These are phyloP conservation scores for Scleroderma citrinum DNA, from an alignment of 768 basidiomycete genomes.

Conservation along the genomic window DNA sequence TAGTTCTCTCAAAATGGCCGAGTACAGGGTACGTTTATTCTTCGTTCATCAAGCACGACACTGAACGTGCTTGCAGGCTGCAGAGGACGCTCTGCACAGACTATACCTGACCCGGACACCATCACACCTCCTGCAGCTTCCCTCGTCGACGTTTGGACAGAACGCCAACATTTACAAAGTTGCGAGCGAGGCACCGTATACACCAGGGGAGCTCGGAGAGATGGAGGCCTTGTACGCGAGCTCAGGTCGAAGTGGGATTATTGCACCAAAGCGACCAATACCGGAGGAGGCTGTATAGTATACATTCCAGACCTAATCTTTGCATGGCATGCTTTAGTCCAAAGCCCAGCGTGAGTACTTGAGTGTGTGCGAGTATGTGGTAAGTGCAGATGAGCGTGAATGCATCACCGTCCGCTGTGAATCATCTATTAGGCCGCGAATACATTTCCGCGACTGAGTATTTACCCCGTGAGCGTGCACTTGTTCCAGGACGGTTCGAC, in stretches of 20 bases:
- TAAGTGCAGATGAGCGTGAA: too few relatives aligned
- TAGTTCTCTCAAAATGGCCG: constrained; percentile 89
- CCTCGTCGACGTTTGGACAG: constrained; percentile 65
- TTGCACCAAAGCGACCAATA: too few relatives aligned
- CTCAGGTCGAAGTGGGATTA: not conserved
- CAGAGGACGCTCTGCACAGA: constrained; percentile 78
- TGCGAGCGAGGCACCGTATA: constrained; percentile 41
- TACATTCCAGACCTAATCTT: too few relatives aligned
- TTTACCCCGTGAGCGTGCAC: too few relatives aligned
- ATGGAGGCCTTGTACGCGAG: constrained; percentile 44
- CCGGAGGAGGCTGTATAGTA: too few relatives aligned
- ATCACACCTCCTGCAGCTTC: constrained; percentile 53
- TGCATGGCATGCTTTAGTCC: not conserved
- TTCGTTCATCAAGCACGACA: not conserved
- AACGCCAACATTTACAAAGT: constrained; percentile 44
- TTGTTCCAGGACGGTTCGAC: too few relatives aligned
- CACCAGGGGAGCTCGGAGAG: constrained; percentile 45
- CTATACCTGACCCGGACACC: constrained; percentile 74
- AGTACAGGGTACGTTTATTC: constrained; percentile 63
- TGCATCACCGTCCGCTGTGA: too few relatives aligned
- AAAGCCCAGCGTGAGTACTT: too few relatives aligned
- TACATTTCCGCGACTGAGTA: too few relatives aligned
- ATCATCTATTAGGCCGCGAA: too few relatives aligned
- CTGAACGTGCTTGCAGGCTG: constrained; percentile 43
- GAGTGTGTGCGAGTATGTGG: too few relatives aligned